Conservation (phyloP, 306 rosid species). For the Castanea mollissima region DNA sequence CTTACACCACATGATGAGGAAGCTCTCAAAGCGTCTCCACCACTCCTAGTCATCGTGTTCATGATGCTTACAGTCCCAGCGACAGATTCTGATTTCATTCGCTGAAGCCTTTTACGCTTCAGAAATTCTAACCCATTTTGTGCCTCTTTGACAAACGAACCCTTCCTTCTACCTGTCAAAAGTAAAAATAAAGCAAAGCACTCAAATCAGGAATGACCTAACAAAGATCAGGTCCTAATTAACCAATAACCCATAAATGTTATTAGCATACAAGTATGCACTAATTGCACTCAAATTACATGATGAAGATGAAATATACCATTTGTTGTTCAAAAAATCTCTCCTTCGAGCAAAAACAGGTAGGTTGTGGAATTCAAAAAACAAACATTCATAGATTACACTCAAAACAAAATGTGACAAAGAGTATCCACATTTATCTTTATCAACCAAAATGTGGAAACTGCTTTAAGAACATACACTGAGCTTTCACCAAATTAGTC, state of each 20-base stretch:
- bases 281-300: background rate
- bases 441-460: background rate
- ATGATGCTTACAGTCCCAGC: conserved; percentile 39
- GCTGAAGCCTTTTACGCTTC: conserved; percentile 79
- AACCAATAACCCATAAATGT: background rate
- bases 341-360: background rate
- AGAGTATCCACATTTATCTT: conserved; percentile 5
- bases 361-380: no score
- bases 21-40: conserved; percentile 89
- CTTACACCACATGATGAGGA: conserved; percentile 65
- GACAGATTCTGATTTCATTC: conserved; percentile 43
- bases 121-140: conserved; percentile 68
- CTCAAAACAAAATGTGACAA: background rate
- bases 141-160: conserved; percentile 64
- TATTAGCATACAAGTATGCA: background rate
- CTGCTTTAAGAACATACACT: conserved; percentile 1
- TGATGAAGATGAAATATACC: background rate
- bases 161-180: conserved; percentile 84
- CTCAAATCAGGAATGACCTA: background rate
- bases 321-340: background rate
- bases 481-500: conserved; percentile 6
- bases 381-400: no score
- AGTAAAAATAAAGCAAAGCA: background rate
- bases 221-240: background rate
- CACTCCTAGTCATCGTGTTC: conserved; percentile 74